phyloP scores from a whole-genome alignment of 352 stramenopile species.

The Phytophthora tubulina region DNA sequence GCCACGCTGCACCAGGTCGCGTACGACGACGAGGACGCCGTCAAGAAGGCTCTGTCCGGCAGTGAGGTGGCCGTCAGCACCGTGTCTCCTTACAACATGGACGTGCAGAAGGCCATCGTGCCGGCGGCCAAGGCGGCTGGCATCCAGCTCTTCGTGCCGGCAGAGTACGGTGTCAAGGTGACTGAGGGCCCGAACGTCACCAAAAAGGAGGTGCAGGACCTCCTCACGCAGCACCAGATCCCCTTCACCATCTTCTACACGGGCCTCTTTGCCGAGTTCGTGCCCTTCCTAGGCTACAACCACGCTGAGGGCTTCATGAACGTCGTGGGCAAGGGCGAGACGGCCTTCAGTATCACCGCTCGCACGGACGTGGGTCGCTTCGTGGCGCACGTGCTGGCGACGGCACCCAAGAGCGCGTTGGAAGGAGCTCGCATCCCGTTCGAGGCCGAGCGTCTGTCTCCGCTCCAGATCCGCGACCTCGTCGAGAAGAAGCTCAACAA shows the following conservation, averaged over 20 bases:
- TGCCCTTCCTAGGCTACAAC: slow-evolving; percentile 31
- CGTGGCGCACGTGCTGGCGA: slow-evolving; percentile 35
- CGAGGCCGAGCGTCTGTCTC: slow-evolving; percentile 34
- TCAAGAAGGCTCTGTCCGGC: slow-evolving; percentile 34
- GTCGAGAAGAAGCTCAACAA: slow-evolving; percentile 43
- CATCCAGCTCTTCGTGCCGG: slow-evolving; percentile 41
- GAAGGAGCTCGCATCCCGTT: slow-evolving; percentile 30
- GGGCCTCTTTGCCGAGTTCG: slow-evolving; percentile 33
- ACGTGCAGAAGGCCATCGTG: slow-evolving; percentile 23
- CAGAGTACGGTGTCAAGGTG: slow-evolving; percentile 29
- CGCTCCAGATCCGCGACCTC: slow-evolving; percentile 33
- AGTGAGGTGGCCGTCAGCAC: slow-evolving; percentile 28
- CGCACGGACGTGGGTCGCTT: slow-evolving; percentile 31
- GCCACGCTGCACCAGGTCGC: slow-evolving; percentile 31
- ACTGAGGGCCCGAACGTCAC: slow-evolving; percentile 25
- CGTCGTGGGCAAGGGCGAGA: slow-evolving; percentile 34
- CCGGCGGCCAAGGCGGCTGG: slow-evolving; percentile 33
- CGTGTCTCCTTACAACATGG: slow-evolving; percentile 16
- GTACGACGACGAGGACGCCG: slow-evolving; percentile 30
- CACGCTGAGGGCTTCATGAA: slow-evolving; percentile 29
- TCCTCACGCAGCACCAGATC: slow-evolving; percentile 36
- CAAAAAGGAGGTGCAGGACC: slow-evolving; percentile 35
- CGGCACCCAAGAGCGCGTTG: slow-evolving; percentile 21
- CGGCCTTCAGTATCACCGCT: slow-evolving; percentile 32
- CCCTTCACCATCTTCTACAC: slow-evolving; percentile 38